Conservation (phyloP, 495 filamentous ascomycete species). For the Elasticomyces elasticus region DNA sequence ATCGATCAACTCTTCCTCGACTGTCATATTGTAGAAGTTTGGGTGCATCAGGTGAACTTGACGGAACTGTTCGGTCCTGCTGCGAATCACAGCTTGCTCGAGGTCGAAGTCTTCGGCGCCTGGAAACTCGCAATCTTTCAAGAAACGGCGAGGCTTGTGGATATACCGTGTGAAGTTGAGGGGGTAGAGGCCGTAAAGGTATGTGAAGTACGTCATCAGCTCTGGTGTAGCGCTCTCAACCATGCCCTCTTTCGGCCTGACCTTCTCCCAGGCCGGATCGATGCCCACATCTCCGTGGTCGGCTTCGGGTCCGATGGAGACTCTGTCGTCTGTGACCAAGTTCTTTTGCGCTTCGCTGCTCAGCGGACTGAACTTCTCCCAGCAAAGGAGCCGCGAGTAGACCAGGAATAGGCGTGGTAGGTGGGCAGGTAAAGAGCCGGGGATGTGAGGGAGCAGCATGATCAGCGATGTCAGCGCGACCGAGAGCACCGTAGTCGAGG, state of each 20-base stretch:
- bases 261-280: slow-evolving; percentile 46
- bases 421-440: slow-evolving; percentile 50
- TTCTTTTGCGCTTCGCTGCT: slow-evolving; percentile 21
- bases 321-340: slow-evolving; percentile 12
- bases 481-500: slow-evolving; percentile 56
- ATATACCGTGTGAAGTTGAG: slow-evolving; percentile 70
- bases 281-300: slow-evolving; percentile 12
- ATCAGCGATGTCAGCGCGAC: slow-evolving; percentile 56
- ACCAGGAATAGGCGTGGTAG: slow-evolving; percentile 63
- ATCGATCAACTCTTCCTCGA: slow-evolving; percentile 62
- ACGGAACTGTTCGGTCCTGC: slow-evolving; percentile 56
- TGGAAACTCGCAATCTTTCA: slow-evolving; percentile 51
- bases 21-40: slow-evolving; percentile 60
- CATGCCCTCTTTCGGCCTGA: slow-evolving; percentile 44
- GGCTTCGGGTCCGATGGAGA: slow-evolving; percentile 1
- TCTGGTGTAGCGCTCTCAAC: slow-evolving; percentile 56
- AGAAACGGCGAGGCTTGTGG: slow-evolving; percentile 59
- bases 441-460: slow-evolving; percentile 69
- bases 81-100: slow-evolving; percentile 57
- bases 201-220: slow-evolving; percentile 65
- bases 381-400: slow-evolving; percentile 63
- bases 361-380: slow-evolving; percentile 44
- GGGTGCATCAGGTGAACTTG: slow-evolving; percentile 60
- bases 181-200: slow-evolving; percentile 70
- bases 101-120: slow-evolving; percentile 61